A percentile compares a stretch with the other conserved stretches of the same genome.
Conservation (phyloP, 2,329 filamentous ascomycete species). For the Ramularia collo-cygni region DNA sequence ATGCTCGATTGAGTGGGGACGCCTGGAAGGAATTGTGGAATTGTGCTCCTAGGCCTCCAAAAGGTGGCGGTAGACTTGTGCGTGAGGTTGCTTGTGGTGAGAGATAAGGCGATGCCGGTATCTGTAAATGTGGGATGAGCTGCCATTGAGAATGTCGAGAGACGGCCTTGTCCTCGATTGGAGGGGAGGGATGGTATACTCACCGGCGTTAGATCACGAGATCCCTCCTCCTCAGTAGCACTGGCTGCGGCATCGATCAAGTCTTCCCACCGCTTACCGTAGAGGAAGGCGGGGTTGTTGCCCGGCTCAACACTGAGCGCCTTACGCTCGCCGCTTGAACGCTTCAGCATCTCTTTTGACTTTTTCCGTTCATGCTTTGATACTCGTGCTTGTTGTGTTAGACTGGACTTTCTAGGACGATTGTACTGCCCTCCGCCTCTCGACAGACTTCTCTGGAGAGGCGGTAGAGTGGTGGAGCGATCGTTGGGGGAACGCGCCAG, state of each 20-base stretch:
- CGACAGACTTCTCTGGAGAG: slow-evolving; percentile 64
- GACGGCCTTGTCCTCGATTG: background rate
- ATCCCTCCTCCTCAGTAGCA: slow-evolving; percentile 81
- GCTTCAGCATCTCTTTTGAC: slow-evolving; percentile 68
- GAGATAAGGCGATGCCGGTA: slow-evolving; percentile 44
- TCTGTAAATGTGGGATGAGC: slow-evolving; percentile 24
- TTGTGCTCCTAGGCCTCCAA: slow-evolving; percentile 37
- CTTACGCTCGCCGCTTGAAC: slow-evolving; percentile 69
- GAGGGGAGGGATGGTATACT: slow-evolving; percentile 36
- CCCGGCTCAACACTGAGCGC: slow-evolving; percentile 80
- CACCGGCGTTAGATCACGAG: slow-evolving; percentile 79
- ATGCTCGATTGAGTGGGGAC: slow-evolving; percentile 80
- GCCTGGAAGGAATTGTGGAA: slow-evolving; percentile 69
- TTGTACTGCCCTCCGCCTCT: slow-evolving; percentile 47
- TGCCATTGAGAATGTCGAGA: background rate
- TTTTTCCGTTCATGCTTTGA: slow-evolving; percentile 73
- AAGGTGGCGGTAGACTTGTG: slow-evolving; percentile 55
- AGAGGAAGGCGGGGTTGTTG: slow-evolving; percentile 59
- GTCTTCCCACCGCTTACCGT: slow-evolving; percentile 92
- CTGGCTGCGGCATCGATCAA: slow-evolving; percentile 91
- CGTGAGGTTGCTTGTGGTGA: slow-evolving; percentile 47
- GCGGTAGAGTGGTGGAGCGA: slow-evolving; percentile 80
- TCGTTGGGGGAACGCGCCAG: slow-evolving; percentile 74
- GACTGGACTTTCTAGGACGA: slow-evolving; percentile 76
- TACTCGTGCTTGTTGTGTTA: slow-evolving; percentile 70